These are phyloP conservation scores for Beauveria pseudobassiana DNA, from an alignment of 2,329 filamentous ascomycete genomes.

Conservation along the genomic window DNA sequence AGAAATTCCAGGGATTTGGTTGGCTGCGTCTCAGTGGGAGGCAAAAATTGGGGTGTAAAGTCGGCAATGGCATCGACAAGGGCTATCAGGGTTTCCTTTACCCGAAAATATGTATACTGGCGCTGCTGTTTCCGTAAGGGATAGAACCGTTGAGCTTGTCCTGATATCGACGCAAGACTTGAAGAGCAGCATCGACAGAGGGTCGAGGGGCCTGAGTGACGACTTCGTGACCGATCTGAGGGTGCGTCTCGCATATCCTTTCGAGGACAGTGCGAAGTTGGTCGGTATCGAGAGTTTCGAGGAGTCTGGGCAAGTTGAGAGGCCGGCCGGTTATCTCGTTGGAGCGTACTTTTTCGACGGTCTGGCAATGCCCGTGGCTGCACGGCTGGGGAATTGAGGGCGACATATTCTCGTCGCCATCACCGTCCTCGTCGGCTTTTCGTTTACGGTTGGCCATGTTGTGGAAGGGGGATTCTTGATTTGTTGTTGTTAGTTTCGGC, in stretches of 20 bases:
- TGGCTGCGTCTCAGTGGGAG: constrained; percentile 81
- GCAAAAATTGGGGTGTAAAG: constrained; percentile 92
- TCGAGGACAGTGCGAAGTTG: constrained; percentile 83
- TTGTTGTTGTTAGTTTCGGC: constrained; percentile 4
- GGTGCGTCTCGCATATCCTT: constrained; percentile 83
- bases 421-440: constrained; percentile 77
- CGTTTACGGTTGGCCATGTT: constrained; percentile 63
- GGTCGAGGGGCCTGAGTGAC: constrained; percentile 79
- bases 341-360: constrained; percentile 53
- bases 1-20: constrained; percentile 78
- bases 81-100: constrained; percentile 70
- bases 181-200: constrained; percentile 69
- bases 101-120: constrained; percentile 91
- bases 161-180: constrained; percentile 77
- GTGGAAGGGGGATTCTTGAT: constrained; percentile 38
- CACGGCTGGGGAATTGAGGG: constrained; percentile 75
- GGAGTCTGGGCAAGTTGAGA: constrained; percentile 58
- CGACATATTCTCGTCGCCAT: constrained; percentile 81
- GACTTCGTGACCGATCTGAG: constrained; percentile 78
- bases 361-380: constrained; percentile 59
- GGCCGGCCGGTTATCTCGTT: constrained; percentile 59
- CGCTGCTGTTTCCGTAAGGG: constrained; percentile 76
- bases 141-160: constrained; percentile 69
- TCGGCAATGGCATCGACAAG: constrained; percentile 86
- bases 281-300: constrained; percentile 84